These are phyloP conservation scores for Zizania palustris DNA, from an alignment of 202 grass and related monocot species.

Conservation along the genomic window DNA sequence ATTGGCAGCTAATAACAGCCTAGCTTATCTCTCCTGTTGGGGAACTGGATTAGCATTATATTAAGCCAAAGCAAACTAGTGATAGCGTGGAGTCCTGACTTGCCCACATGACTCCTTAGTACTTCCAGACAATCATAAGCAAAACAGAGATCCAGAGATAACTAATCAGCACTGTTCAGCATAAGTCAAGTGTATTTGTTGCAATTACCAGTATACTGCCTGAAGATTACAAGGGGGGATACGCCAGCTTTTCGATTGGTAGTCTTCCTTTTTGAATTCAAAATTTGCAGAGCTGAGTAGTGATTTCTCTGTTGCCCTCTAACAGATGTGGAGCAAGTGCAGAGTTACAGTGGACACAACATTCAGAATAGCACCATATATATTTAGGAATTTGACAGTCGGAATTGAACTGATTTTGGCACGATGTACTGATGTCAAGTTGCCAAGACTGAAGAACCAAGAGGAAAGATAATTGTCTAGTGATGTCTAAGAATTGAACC, in stretches of 20 bases:
- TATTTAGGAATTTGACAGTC: background rate
- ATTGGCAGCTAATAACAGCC: conserved; percentile 23
- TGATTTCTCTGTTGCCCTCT: background rate
- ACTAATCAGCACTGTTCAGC: conserved; percentile 16
- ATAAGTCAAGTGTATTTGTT: conserved; percentile 20
- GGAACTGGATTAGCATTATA: conserved; percentile 49
- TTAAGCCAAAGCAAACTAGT: conserved; percentile 32
- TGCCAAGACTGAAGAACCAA: background rate
- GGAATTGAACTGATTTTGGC: background rate
- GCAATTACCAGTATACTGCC: background rate
- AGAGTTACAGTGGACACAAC: conserved; percentile 3
- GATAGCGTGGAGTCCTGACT: conserved; percentile 49
- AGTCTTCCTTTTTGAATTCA: background rate
- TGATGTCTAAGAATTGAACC: background rate
- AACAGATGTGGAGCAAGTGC: background rate
- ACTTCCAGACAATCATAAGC: conserved; percentile 31
- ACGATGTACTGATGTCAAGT: background rate
- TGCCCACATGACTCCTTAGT: conserved; percentile 46
- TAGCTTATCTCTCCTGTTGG: conserved; percentile 35
- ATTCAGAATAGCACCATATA: background rate
- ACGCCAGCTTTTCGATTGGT: conserved; percentile 27
- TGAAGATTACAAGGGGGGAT: conserved; percentile 18
- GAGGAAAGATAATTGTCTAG: background rate
- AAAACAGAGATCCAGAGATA: conserved; percentile 47
- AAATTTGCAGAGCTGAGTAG: background rate